These are phyloP conservation scores for Cyberlindnera xishuangbannaensis DNA, from an alignment of 805 yeast species.

Conservation along the genomic window DNA sequence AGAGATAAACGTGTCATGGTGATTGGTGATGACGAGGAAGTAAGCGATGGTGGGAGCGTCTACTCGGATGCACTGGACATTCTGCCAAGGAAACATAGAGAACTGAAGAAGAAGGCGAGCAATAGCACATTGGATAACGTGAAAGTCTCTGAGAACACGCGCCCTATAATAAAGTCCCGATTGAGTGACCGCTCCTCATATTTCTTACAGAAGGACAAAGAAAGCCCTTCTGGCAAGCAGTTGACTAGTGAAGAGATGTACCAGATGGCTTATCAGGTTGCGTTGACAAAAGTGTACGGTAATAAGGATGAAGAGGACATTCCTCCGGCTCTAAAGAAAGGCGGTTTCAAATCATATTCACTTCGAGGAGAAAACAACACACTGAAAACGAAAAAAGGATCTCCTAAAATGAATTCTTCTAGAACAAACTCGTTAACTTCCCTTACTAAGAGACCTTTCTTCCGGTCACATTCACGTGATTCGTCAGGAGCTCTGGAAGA, in stretches of 20 bases:
- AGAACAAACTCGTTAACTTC: conserved; percentile 14
- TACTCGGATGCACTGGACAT: conserved; percentile 21
- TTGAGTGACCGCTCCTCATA: no score
- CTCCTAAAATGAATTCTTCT: conserved; percentile 3
- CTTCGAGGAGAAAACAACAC: conserved; percentile 14
- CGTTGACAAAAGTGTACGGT: conserved; percentile 53
- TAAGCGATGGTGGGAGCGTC: conserved; percentile 21
- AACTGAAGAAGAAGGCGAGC: conserved; percentile 4
- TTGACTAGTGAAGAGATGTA: conserved; percentile 39
- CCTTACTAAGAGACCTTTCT: conserved; percentile 4
- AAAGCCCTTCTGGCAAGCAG: conserved; percentile 3
- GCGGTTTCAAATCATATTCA: conserved; percentile 17
- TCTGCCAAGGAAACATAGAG: conserved; percentile 8
- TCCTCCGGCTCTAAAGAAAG: conserved; percentile 4
- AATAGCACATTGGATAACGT: conserved; percentile 8
- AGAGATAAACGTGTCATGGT: conserved; percentile 10
- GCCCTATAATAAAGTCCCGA: no score
- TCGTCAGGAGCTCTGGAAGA: background rate
- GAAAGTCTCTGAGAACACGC: conserved; percentile 11
- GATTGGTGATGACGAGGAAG: conserved; percentile 14
- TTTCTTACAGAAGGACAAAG: no score
- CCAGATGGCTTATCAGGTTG: conserved; percentile 48
- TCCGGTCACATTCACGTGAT: background rate
- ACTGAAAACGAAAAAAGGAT: background rate
- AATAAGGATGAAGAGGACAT: conserved; percentile 12